Percentiles rank a stretch among this genome's conserved stretches.
phyloP scores from a whole-genome alignment of 176 grass and related monocot genomes.

The Poa annua region DNA sequence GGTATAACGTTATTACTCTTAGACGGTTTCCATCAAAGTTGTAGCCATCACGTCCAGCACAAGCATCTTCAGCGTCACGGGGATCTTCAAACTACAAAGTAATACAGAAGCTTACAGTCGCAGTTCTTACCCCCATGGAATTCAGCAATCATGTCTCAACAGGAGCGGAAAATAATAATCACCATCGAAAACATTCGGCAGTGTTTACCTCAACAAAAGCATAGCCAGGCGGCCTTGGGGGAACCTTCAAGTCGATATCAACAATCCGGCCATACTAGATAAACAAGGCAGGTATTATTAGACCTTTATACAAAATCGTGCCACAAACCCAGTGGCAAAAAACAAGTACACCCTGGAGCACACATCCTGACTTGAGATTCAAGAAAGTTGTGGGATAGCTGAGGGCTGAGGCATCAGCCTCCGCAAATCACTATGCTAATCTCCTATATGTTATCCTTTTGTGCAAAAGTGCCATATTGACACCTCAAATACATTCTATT shows the following conservation, averaged over 20 bases:
- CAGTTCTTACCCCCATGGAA: neutral
- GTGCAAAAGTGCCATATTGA: neutral
- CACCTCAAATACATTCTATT: neutral
- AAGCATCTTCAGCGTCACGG: slow-evolving; percentile 90
- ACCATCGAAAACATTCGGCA: neutral
- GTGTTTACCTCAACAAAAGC: slow-evolving; percentile 90
- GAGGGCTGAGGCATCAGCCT: neutral
- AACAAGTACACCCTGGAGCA: neutral
- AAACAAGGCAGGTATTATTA: neutral
- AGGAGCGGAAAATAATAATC: neutral
- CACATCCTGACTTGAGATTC: neutral
- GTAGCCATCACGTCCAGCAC: slow-evolving; percentile 85
- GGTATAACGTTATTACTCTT: slow-evolving; percentile 51
- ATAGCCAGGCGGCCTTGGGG: slow-evolving; percentile 93
- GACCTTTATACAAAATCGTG: slow-evolving; percentile 5
- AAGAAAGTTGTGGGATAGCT: neutral
- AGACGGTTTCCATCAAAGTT: slow-evolving; percentile 88
- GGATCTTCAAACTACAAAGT: slow-evolving; percentile 88
- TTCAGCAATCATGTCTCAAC: neutral
- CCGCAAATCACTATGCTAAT: neutral
- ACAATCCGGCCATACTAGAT: slow-evolving; percentile 89
- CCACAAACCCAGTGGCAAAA: neutral
- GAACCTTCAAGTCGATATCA: slow-evolving; percentile 95
- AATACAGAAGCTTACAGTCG: neutral
- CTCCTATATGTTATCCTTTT: neutral